These are phyloP conservation scores for Paraphoma chrysanthemicola DNA, from an alignment of 2,329 filamentous ascomycete genomes.

Conservation along the genomic window DNA sequence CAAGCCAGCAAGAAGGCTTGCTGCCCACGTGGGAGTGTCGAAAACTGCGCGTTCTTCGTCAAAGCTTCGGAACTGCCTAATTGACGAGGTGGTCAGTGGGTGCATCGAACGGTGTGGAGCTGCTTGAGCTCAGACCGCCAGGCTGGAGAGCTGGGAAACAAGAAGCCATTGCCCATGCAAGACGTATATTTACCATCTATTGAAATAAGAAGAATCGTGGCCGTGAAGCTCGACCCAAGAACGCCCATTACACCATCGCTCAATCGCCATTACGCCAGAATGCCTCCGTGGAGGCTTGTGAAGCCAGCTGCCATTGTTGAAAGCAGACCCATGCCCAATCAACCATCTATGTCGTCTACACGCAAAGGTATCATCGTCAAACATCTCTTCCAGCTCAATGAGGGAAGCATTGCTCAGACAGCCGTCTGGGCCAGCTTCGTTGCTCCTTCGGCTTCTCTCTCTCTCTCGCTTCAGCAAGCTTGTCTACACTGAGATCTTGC, in stretches of 20 bases:
- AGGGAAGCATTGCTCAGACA: neutral
- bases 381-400: neutral
- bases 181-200: slow-evolving; percentile 1
- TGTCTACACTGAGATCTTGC: slow-evolving; percentile 11
- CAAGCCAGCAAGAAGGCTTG: slow-evolving; percentile 26
- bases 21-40: slow-evolving; percentile 29
- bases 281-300: slow-evolving; percentile 12
- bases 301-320: neutral
- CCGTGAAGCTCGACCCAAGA: slow-evolving; percentile 9
- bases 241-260: slow-evolving; percentile 34
- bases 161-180: neutral
- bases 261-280: slow-evolving; percentile 35
- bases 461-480: neutral
- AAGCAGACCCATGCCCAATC: slow-evolving; percentile 5
- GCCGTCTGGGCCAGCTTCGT: slow-evolving; percentile 2
- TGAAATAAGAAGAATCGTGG: slow-evolving; percentile 1
- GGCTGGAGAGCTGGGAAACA: slow-evolving; percentile 2
- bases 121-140: neutral
- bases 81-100: slow-evolving; percentile 29
- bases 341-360: slow-evolving; percentile 30
- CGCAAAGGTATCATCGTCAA: slow-evolving; percentile 1
- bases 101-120: slow-evolving; percentile 19
- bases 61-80: slow-evolving; percentile 46
- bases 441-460: slow-evolving; percentile 1
- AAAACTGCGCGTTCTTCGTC: slow-evolving; percentile 36